Evolutionary conservation across 192 early-diverging fungal genomes (phyloP).

Genomic region (Chytriomyces hyalinus): DNA sequence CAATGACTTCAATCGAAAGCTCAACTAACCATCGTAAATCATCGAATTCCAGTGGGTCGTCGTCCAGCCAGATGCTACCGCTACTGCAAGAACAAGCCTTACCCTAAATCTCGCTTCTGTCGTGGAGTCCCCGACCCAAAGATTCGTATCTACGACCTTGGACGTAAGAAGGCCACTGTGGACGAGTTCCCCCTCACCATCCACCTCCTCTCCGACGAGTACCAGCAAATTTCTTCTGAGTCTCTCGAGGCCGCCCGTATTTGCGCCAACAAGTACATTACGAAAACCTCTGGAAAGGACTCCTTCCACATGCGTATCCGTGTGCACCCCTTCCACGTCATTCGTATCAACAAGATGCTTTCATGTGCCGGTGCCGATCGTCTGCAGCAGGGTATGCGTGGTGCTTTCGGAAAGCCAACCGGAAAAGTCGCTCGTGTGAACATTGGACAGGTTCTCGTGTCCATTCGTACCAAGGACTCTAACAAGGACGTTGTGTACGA

Average conservation of each 20-base stretch:
- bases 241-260: conserved; percentile 98
- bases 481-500: conserved; percentile 94
- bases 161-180: conserved; percentile 95
- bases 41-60: conserved; percentile 75
- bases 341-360: conserved; percentile 99
- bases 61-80: conserved; percentile 99
- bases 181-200: conserved; percentile 98
- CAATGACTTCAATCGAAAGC: too few species aligned
- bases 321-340: conserved; percentile 98
- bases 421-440: conserved; percentile 95
- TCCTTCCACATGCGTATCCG: conserved; percentile 99
- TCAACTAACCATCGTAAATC: too few species aligned
- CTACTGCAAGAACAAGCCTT: conserved; percentile 99
- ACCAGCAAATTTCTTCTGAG: conserved; percentile 98
- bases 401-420: conserved; percentile 96
- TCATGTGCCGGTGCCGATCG: conserved; percentile 98
- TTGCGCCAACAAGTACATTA: conserved; percentile 97
- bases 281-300: conserved; percentile 95
- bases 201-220: conserved; percentile 95
- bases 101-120: conserved; percentile 97
- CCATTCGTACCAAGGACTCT: conserved; percentile 91
- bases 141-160: conserved; percentile 96
- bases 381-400: conserved; percentile 99
- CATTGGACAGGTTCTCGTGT: conserved; percentile 97
- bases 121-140: conserved; percentile 99